These are phyloP conservation scores for Fusarium sp. DNA, from an alignment of 2,329 filamentous ascomycete genomes.

Conservation along the genomic window DNA sequence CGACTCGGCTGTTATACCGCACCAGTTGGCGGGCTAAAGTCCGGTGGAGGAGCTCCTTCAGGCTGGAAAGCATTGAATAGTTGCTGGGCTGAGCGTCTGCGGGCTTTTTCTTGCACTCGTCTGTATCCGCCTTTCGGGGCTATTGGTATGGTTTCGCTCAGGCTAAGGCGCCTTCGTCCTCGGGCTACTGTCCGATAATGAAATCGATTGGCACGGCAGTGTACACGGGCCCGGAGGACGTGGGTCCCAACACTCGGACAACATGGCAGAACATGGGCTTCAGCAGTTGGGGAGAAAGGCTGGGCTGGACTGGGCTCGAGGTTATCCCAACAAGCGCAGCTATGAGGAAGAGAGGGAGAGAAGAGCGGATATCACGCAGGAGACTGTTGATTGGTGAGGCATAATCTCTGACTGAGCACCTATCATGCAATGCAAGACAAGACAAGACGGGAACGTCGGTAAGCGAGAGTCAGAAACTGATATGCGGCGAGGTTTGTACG, in stretches of 20 bases:
- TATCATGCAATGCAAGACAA: constrained; percentile 5
- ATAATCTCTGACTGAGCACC: constrained; percentile 6
- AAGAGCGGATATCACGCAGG: constrained; percentile 6
- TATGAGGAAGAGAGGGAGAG: constrained; percentile 11
- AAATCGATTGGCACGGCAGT: constrained; percentile 47
- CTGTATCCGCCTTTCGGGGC: constrained; percentile 35
- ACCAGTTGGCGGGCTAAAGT: constrained; percentile 40
- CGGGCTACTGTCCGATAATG: constrained; percentile 46
- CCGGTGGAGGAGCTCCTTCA: constrained; percentile 35
- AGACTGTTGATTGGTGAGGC: neutral
- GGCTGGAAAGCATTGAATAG: constrained; percentile 5
- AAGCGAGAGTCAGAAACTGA: constrained; percentile 8
- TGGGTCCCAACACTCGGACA: constrained; percentile 40
- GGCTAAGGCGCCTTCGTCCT: constrained; percentile 42
- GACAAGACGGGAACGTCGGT: constrained; percentile 19
- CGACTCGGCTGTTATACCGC: constrained; percentile 41
- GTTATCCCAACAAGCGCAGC: constrained; percentile 32
- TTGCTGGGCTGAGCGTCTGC: constrained; percentile 32
- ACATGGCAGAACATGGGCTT: constrained; percentile 22
- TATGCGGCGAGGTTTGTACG: constrained; percentile 37
- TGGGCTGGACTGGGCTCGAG: constrained; percentile 20
- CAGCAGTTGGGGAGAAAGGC: constrained; percentile 16
- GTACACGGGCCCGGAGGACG: constrained; percentile 37
- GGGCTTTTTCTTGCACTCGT: constrained; percentile 44
- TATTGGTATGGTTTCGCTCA: constrained; percentile 38